phyloP scores from a whole-genome alignment of 176 grass and related monocot species.

The Aegilops bicornis region DNA sequence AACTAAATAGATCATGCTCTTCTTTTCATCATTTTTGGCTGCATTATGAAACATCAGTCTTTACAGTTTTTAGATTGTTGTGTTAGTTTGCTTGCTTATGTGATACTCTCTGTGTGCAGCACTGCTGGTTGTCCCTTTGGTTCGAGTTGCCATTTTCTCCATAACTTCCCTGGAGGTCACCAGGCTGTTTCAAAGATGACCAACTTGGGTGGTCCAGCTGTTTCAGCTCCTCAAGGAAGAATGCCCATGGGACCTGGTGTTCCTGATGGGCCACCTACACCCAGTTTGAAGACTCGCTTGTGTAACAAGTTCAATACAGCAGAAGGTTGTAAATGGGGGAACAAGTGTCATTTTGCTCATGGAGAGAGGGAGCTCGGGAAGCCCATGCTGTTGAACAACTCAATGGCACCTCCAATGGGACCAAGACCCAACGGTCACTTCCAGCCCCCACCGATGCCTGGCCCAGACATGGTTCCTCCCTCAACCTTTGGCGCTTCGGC shows the following conservation, averaged over 20 bases:
- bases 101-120: slow-evolving; percentile 46
- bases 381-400: slow-evolving; percentile 40
- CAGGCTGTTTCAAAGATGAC: slow-evolving; percentile 82
- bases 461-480: slow-evolving; percentile 45
- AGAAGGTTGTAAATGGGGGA: slow-evolving; percentile 93
- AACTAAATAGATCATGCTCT: neutral
- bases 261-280: slow-evolving; percentile 39
- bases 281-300: slow-evolving; percentile 62
- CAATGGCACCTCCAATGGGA: slow-evolving; percentile 55
- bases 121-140: slow-evolving; percentile 91
- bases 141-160: slow-evolving; percentile 83
- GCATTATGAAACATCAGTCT: neutral
- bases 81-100: slow-evolving; percentile 27
- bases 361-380: slow-evolving; percentile 91
- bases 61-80: neutral
- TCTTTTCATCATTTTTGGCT: neutral
- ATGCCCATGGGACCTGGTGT: slow-evolving; percentile 42
- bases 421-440: slow-evolving; percentile 42
- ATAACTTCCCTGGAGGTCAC: slow-evolving; percentile 79
- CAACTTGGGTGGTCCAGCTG: slow-evolving; percentile 52
- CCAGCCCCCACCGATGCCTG: slow-evolving; percentile 40
- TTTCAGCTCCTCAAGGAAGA: slow-evolving; percentile 50
- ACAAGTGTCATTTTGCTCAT: slow-evolving; percentile 93
- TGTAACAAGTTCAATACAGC: slow-evolving; percentile 94
- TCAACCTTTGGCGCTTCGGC: slow-evolving; percentile 86